These are phyloP conservation scores for Bidens hawaiensis DNA, from an alignment of 140 eudicot genomes.

Conservation along the genomic window DNA sequence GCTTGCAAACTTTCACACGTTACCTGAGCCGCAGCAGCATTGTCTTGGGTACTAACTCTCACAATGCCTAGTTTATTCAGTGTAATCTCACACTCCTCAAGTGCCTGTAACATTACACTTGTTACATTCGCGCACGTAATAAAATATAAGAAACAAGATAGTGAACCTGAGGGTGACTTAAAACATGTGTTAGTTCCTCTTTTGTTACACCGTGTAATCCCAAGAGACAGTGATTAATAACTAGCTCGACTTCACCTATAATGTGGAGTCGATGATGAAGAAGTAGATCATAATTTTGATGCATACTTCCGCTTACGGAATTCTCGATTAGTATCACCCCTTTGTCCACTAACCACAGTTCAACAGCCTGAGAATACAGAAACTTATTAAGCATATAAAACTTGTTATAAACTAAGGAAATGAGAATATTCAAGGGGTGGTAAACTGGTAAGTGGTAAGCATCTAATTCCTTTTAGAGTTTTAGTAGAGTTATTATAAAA, in stretches of 20 bases:
- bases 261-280: conserved; percentile 88
- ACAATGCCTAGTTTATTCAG: conserved; percentile 58
- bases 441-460: not conserved
- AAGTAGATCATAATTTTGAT: conserved; percentile 77
- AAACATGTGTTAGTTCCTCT: conserved; percentile 74
- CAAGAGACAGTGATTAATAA: conserved; percentile 82
- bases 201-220: conserved; percentile 82
- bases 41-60: conserved; percentile 59
- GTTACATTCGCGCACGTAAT: too few species aligned
- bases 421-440: too few species aligned
- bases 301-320: conserved; percentile 88
- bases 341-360: conserved; percentile 87
- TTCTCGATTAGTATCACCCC: conserved; percentile 91
- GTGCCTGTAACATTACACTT: conserved; percentile 59
- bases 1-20: too few species aligned
- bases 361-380: conserved; percentile 62
- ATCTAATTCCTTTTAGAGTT: too few species aligned
- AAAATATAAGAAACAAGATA: too few species aligned
- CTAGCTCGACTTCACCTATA: conserved; percentile 85
- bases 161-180: conserved; percentile 95
- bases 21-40: conserved; percentile 95
- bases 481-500: too few species aligned
- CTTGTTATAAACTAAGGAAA: too few species aligned
- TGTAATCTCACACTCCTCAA: conserved; percentile 63
- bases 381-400: not conserved